phyloP scores from a whole-genome alignment of 2,329 filamentous ascomycete species.

The Gnomoniopsis sp. region DNA sequence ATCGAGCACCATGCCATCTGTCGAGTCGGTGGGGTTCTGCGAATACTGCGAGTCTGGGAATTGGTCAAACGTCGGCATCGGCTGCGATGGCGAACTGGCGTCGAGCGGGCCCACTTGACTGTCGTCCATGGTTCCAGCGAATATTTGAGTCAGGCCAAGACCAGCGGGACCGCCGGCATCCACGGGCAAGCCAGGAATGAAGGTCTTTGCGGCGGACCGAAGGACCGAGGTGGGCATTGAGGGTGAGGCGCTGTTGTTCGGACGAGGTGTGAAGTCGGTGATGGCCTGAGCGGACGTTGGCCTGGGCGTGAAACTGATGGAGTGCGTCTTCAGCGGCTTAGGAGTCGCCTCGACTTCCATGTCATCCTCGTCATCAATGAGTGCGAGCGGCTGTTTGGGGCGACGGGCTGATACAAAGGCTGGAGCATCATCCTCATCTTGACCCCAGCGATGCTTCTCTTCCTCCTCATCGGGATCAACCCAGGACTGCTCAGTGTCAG shows the following conservation, averaged over 20 bases:
- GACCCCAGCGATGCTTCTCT: conserved; percentile 25
- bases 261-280: conserved; percentile 26
- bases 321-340: conserved; percentile 37
- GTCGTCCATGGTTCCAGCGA: conserved; percentile 81
- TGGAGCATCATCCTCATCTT: conserved; percentile 33
- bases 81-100: conserved; percentile 38
- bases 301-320: conserved; percentile 29
- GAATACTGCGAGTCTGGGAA: conserved; percentile 61
- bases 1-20: conserved; percentile 50
- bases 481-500: conserved; percentile 27
- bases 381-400: conserved; percentile 44
- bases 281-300: conserved; percentile 25
- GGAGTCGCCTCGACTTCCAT: conserved; percentile 51
- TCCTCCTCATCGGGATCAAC: conserved; percentile 37
- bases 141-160: conserved; percentile 83
- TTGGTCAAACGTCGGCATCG: conserved; percentile 55
- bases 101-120: conserved; percentile 39
- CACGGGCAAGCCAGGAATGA: conserved; percentile 66
- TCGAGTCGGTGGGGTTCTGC: conserved; percentile 51
- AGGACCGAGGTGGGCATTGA: conserved; percentile 60
- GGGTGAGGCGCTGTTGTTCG: conserved; percentile 45
- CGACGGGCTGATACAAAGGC: conserved; percentile 32
- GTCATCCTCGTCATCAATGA: conserved; percentile 67
- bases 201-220: conserved; percentile 66
- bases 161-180: conserved; percentile 52